phyloP scores from a whole-genome alignment of 2,329 filamentous ascomycete species.

The Sphaceloma murrayae region DNA sequence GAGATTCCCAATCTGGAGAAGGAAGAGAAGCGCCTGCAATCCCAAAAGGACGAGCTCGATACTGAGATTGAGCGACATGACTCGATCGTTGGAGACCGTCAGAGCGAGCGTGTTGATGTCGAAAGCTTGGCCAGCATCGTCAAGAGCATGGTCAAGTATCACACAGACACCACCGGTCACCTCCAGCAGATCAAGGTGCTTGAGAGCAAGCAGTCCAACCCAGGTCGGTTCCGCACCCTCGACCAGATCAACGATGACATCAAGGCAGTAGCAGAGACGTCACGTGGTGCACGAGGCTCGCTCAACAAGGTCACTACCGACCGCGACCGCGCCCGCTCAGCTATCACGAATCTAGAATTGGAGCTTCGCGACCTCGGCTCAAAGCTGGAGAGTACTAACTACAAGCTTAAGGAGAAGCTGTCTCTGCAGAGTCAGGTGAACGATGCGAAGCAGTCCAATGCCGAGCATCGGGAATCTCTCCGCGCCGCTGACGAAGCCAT shows the following conservation, averaged over 20 bases:
- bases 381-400: constrained; percentile 59
- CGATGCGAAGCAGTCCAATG: constrained; percentile 58
- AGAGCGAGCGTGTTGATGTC: constrained; percentile 60
- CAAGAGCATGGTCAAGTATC: constrained; percentile 61
- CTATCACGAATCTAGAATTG: constrained; percentile 60
- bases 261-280: constrained; percentile 55
- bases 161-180: constrained; percentile 61
- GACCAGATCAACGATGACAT: constrained; percentile 78
- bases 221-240: constrained; percentile 56
- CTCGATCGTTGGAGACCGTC: constrained; percentile 49
- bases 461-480: constrained; percentile 60
- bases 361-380: constrained; percentile 66
- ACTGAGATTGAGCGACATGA: constrained; percentile 54
- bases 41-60: constrained; percentile 32
- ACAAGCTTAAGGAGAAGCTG: constrained; percentile 73
- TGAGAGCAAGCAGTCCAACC: constrained; percentile 62
- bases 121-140: constrained; percentile 70
- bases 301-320: constrained; percentile 59
- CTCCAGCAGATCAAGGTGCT: constrained; percentile 66
- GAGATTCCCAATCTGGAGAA: constrained; percentile 62
- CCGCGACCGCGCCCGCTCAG: constrained; percentile 59
- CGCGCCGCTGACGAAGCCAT: constrained; percentile 63
- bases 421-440: constrained; percentile 62
- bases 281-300: constrained; percentile 52
- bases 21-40: constrained; percentile 48